Base-by-base conservation (phyloP, 306 rosid genomes). In the Prunus kanzakura region DNA sequence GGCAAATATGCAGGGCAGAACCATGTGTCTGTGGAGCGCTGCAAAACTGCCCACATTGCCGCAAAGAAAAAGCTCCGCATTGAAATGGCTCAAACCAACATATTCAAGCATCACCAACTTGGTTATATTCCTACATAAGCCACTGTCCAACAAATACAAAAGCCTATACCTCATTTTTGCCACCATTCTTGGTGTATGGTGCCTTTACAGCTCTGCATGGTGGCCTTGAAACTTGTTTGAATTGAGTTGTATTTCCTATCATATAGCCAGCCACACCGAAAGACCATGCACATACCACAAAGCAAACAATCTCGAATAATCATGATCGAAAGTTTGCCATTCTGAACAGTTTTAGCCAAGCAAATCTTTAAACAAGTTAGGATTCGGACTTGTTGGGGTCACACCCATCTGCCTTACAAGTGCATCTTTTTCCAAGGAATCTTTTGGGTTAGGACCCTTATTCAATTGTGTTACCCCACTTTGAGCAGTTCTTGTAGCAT, bases 381-480 rank as follows among this genome's bases (percentile, higher is more conserved):
- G 96, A 81, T 93, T 93, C 82, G 82, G 93, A 79, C 84, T 86
- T 18, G 94, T 49, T 50, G 96, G 96, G 68, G 52, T 93, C 83
- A 90, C 98, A 2, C 98, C 98, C 94, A 93, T 77, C 83, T 93
- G 98, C 85, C 98, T 89, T 64, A 90, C 98, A 52, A 85, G 85
- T 25, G 98, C 25, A 23, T 23, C 25, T 0, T 23, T 23, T 23
- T 23, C 88, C 79, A 93, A 78, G 2, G 96, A 54, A 46, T 81
- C 85, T 81, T 79, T 89, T 7, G 60, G 32, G 43, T 85, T 79
- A 19, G 86, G 87, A 61, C 96, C 98, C 83, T 87, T 27, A 27
- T 27, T 27, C 29, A 27, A 27, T 27, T 27, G 29, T 4, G 87
- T 67, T 35, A 81, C 73, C 51, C 84, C 89, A 52, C 83, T 89